Base-by-base conservation (phyloP, 208 protist species). In the Crithidia brevicula region DNA sequence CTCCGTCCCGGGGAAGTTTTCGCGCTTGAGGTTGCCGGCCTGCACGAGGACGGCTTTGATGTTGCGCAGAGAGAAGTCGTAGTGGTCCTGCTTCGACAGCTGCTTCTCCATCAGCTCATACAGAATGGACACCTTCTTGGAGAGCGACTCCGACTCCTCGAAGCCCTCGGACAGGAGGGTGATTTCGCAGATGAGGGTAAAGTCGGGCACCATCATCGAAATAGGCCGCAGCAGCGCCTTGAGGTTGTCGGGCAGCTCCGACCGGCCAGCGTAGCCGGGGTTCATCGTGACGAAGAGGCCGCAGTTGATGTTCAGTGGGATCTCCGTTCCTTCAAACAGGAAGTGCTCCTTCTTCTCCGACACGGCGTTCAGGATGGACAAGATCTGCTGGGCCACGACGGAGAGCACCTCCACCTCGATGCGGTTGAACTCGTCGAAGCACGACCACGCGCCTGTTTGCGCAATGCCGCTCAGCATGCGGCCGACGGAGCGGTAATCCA, bases 221-320 rank as follows among this genome's bases (percentile, higher is more conserved):
- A 99, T 97, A 38, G 98, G 98, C n/a, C 98, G 90, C 53, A 99
- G 91, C 38, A 99, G 79, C 10, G 95, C 94, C 79, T 99, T 99
- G 20, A 99, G 86, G 86, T 99, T 99, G 77, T 99, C 98, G 7
- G 98, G 98, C 36, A 99, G 86, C 81, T 99, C 97, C 7, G 97
- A 98, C 45, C 98, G 95, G 22, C 98, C 98, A 16, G 98, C 98
- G 86, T 99, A 99, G 54, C 98, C 96, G 46, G 98, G 98, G 80
- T 99, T 99, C 98, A 99, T 99, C 18, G 98, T 99, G 11, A 99
- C 97, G 79, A 99, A 99, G 36, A 99, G 93, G 68, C 97, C 98
- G 81, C 92, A 98, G 59, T 95, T 98, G 67, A 83, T 70, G 58
- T 98, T 98, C n/a, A 99, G 89, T 30, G 83, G 79, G 58, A 99